phyloP scores from a whole-genome alignment of 495 filamentous ascomycete genomes.

The Haplographium delicatum region DNA sequence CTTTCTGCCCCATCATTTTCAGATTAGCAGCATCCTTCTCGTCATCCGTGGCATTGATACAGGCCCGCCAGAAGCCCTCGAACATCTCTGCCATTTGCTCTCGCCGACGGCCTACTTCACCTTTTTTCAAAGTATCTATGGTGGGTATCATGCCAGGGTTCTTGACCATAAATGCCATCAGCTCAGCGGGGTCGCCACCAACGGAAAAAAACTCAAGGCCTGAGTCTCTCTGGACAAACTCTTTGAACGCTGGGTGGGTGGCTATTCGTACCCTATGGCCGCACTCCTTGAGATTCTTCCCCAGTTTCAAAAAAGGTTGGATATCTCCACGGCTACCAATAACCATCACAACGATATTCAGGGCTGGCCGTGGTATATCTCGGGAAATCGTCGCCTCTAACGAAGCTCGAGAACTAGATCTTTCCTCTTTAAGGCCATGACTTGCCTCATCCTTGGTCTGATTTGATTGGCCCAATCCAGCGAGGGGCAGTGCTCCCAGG shows the following conservation, averaged over 20 bases:
- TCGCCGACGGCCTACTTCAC: conserved; percentile 56
- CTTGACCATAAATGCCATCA: conserved; percentile 82
- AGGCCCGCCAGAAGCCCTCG: conserved; percentile 56
- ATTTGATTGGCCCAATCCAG: conserved; percentile 28
- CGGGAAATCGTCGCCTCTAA: conserved; percentile 14
- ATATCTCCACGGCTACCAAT: conserved; percentile 73
- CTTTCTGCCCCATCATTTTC: conserved; percentile 46
- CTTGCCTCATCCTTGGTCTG: conserved; percentile 13
- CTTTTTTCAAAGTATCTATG: conserved; percentile 56
- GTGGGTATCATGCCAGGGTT: conserved; percentile 67
- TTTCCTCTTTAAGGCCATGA: too few species aligned
- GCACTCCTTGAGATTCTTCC: conserved; percentile 62
- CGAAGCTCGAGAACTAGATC: conserved; percentile 16
- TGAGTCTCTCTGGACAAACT: conserved; percentile 59
- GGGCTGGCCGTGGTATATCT: conserved; percentile 33
- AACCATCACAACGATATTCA: conserved; percentile 78
- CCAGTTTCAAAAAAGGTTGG: conserved; percentile 69
- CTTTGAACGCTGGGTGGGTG: conserved; percentile 61
- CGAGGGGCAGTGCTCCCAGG: conserved; percentile 51
- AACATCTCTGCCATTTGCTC: conserved; percentile 59
- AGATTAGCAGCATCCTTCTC: conserved; percentile 45
- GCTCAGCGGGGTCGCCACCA: conserved; percentile 64
- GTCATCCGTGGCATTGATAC: conserved; percentile 50
- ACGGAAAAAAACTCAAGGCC: conserved; percentile 68
- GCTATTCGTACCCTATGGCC: conserved; percentile 67